Evolutionary conservation across 441 rosid genomes (phyloP), one percentile per base, ranked within the genome.

Genomic region (Francoa sonchifolia): DNA sequence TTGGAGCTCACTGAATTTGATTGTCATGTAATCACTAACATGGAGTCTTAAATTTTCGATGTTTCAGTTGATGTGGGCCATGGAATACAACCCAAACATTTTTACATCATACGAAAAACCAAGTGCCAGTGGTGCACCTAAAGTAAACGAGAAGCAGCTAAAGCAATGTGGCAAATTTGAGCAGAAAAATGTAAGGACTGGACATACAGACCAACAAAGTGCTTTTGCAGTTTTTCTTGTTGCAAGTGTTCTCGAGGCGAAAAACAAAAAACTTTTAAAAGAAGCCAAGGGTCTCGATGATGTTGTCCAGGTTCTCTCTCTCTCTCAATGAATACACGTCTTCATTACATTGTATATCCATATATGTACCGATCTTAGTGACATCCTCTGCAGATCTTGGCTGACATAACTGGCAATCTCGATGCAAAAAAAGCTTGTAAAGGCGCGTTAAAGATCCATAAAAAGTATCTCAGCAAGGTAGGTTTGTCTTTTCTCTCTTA

Each of bases 1-100:
- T n/a, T n/a, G n/a, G n/a, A n/a, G n/a, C n/a, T n/a, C n/a, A n/a
- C n/a, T n/a, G n/a, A n/a, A n/a, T n/a, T n/a, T n/a, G n/a, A n/a
- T n/a, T n/a, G n/a, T n/a, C n/a, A n/a, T n/a, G n/a, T n/a, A n/a
- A n/a, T n/a, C n/a, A n/a, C n/a, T n/a, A n/a, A n/a, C n/a, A n/a
- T n/a, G n/a, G n/a, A n/a, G n/a, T n/a, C n/a, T n/a, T n/a, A n/a
- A n/a, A n/a, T n/a, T n/a, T n/a, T n/a, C n/a, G n/a, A n/a, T n/a
- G 41, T 75, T 72, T 54, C 83, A 85, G 87, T 65, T 89, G 67
- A 79, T 85, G 76, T 89, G 94, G 94, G 98, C 84, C 22, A 82
- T 89, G 94, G 96, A 89, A 67, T 85, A 89, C 66, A 85, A 82
- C 60, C 98, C 98, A 29, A 71, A 66, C 55, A 70, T 68, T 57